phyloP scores from a whole-genome alignment of 2,329 filamentous ascomycete genomes.

The Dactylellina cionopaga region DNA sequence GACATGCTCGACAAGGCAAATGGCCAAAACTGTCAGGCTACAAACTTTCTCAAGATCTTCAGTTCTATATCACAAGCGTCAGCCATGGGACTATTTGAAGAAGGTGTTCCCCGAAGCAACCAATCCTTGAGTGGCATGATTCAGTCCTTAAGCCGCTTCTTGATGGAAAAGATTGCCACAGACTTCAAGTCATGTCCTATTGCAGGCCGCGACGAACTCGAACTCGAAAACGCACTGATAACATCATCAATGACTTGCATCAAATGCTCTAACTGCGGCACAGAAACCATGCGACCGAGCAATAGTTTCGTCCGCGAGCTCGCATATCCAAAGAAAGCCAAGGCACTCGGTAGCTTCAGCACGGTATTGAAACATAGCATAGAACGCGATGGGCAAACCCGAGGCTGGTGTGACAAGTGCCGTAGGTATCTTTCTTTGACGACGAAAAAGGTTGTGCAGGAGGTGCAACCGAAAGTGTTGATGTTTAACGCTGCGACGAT shows the following conservation, averaged over 20 bases:
- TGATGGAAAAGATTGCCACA: conserved; percentile 80
- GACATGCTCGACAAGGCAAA: conserved; percentile 98
- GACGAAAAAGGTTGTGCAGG: conserved; percentile 84
- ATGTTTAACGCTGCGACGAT: conserved; percentile 83
- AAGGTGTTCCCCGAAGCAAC: conserved; percentile 72
- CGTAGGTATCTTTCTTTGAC: conserved; percentile 88
- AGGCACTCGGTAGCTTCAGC: conserved; percentile 75
- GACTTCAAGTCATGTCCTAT: conserved; percentile 76
- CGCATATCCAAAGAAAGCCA: conserved; percentile 73
- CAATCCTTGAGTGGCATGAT: conserved; percentile 81
- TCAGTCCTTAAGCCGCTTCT: conserved; percentile 84
- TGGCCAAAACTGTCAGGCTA: conserved; percentile 93
- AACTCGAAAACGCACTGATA: conserved; percentile 67
- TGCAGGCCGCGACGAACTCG: conserved; percentile 74
- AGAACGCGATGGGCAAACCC: conserved; percentile 85
- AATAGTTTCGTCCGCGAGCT: conserved; percentile 86
- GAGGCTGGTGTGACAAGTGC: conserved; percentile 93
- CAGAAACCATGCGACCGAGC: conserved; percentile 82
- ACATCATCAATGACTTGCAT: conserved; percentile 79
- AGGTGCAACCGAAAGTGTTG: conserved; percentile 78
- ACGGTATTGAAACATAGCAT: conserved; percentile 92
- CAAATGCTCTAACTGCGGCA: conserved; percentile 84
- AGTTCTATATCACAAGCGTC: conserved; percentile 82
- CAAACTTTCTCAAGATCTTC: conserved; percentile 90
- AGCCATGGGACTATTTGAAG: conserved; percentile 83